These are phyloP conservation scores for Blastocystis sp. DNA, from an alignment of 352 stramenopile species.

Conservation along the genomic window DNA sequence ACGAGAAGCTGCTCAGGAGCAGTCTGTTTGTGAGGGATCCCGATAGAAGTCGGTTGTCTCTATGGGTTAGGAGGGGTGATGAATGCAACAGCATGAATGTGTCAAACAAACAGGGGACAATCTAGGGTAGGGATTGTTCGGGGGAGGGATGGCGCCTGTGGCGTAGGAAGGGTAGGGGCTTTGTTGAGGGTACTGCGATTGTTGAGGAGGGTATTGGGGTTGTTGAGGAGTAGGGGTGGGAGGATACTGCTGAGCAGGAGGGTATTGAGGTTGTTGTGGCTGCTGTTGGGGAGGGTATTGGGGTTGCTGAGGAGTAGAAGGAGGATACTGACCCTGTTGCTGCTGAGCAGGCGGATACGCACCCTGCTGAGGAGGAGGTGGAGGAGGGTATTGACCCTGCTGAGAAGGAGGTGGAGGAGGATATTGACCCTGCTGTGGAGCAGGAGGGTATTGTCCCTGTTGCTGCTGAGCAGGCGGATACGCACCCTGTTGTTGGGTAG, in stretches of 20 bases:
- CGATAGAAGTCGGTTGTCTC: neutral
- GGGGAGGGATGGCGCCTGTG: neutral
- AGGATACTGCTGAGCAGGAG: neutral
- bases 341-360: neutral
- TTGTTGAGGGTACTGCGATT: neutral
- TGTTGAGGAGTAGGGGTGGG: neutral
- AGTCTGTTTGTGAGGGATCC: neutral
- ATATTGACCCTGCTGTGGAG: neutral
- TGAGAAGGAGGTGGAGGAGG: neutral
- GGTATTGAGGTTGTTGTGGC: conserved; percentile 2
- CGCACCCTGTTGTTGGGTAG: neutral
- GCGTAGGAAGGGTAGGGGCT: neutral
- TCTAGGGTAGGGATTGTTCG: neutral
- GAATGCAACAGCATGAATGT: too few species aligned
- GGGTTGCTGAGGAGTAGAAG: neutral
- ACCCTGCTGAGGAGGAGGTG: neutral
- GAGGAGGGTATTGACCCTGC: neutral
- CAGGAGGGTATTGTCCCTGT: neutral
- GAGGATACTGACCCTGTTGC: neutral
- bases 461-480: neutral
- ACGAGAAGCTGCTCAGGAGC: neutral
- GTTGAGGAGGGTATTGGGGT: neutral
- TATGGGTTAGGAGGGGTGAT: neutral
- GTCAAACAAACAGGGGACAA: neutral
- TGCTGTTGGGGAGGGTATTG: neutral